A percentile compares a stretch with the other conserved stretches of the same genome.
phyloP scores from a whole-genome alignment of 371 early-diverging fungal species.

The Rhizopus arrhizus region DNA sequence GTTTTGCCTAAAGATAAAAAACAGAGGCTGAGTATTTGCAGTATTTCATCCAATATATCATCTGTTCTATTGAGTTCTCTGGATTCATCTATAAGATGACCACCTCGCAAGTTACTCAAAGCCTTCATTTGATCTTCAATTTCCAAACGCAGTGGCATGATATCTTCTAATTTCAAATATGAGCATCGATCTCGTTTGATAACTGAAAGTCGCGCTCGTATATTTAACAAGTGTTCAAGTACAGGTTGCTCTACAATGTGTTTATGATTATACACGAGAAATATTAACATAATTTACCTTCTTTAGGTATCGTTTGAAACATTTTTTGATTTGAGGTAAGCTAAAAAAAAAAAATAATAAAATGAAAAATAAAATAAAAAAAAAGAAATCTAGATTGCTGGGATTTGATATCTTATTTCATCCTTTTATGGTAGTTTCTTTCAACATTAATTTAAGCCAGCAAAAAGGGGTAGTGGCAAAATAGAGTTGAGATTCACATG shows the following conservation, averaged over 20 bases:
- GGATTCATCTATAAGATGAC: slow-evolving; percentile 23
- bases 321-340: slow-evolving; percentile 7
- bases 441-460: too few species aligned
- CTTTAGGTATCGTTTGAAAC: slow-evolving; percentile 30
- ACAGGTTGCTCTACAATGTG: slow-evolving; percentile 55
- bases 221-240: slow-evolving; percentile 61
- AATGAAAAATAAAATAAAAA: too few species aligned
- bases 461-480: too few species aligned
- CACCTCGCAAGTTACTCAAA: slow-evolving; percentile 32
- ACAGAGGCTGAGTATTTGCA: slow-evolving; percentile 76
- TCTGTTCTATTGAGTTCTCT: slow-evolving; percentile 65
- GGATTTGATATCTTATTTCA: too few species aligned
- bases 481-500: too few species aligned
- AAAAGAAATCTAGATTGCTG: too few species aligned
- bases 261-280: not conserved
- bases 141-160: slow-evolving; percentile 60
- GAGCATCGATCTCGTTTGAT: slow-evolving; percentile 72
- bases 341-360: too few species aligned
- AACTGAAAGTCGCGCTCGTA: slow-evolving; percentile 70
- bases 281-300: slow-evolving; percentile 19
- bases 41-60: slow-evolving; percentile 73
- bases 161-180: slow-evolving; percentile 62
- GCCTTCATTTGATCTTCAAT: slow-evolving; percentile 34
- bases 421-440: too few species aligned
- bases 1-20: slow-evolving; percentile 78